These are phyloP conservation scores for Candida sanyaensis DNA, from an alignment of 1,139 yeast genomes.

Conservation along the genomic window DNA sequence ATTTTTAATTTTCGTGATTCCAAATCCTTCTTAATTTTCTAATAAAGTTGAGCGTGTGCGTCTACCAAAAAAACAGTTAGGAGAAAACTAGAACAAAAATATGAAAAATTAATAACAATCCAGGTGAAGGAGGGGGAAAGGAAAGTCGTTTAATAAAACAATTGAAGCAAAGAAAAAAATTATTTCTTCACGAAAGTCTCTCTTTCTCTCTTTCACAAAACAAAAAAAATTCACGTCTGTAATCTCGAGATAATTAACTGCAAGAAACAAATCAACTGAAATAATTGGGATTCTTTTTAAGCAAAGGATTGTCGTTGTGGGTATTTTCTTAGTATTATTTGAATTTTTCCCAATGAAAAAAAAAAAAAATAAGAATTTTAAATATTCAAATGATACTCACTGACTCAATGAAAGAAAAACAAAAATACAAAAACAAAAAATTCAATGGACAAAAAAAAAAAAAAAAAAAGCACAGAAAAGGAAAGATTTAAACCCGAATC, in stretches of 20 bases:
- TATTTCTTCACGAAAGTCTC: no score
- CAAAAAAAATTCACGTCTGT: neutral
- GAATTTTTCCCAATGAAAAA: no score
- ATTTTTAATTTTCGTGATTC: constrained; percentile 3
- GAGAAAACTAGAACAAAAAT: neutral
- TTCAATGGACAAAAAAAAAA: neutral
- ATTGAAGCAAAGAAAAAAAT: no score
- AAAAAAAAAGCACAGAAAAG: neutral
- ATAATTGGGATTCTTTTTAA: no score
- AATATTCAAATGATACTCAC: neutral
- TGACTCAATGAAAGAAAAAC: neutral
- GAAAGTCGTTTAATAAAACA: neutral
- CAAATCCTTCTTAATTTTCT: neutral
- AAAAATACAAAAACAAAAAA: neutral
- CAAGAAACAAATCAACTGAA: no score
- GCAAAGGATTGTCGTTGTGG: no score
- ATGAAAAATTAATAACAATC: no score
- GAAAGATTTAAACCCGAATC: neutral
- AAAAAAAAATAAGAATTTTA: no score
- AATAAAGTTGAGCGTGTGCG: neutral
- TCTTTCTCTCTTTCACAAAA: neutral
- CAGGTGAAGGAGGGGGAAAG: neutral
- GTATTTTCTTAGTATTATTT: no score
- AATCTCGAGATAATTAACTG: no score
- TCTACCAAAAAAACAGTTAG: constrained; percentile 1